Conservation (phyloP, 192 early-diverging fungal species). For the Physocladia obscura region DNA sequence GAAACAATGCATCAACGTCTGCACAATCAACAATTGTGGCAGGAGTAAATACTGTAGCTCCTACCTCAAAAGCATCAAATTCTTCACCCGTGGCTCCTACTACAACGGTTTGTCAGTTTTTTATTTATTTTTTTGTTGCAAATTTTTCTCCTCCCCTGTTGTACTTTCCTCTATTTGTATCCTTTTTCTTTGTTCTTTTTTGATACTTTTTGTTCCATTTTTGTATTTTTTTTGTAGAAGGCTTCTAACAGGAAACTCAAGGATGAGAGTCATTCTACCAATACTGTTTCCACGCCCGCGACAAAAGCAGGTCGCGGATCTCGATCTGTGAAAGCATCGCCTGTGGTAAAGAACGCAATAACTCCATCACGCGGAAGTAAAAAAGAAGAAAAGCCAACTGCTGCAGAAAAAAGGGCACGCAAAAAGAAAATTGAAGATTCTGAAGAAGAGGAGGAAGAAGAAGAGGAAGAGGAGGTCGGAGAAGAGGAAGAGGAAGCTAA, state of each 20-base stretch:
- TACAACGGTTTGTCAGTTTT: background rate
- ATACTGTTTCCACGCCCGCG: background rate
- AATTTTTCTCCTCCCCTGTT: too few relatives aligned
- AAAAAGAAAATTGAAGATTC: background rate
- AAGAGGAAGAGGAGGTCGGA: conserved; percentile 11
- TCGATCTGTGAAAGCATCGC: background rate
- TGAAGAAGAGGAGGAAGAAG: conserved; percentile 11
- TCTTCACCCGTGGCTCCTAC: background rate
- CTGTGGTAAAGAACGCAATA: background rate
- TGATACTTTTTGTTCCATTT: too few relatives aligned
- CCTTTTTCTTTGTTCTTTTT: too few relatives aligned
- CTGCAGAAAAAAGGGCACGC: background rate
- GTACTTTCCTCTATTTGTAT: too few relatives aligned
- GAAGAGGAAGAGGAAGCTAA: background rate
- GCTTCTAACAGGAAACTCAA: background rate
- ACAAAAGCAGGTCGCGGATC: background rate
- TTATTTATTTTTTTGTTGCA: background rate
- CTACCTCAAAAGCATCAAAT: background rate
- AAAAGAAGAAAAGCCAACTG: background rate
- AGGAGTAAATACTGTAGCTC: background rate
- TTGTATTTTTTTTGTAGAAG: background rate
- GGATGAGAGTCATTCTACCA: background rate
- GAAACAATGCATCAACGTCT: background rate
- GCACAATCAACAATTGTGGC: background rate
- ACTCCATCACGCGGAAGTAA: background rate